These are phyloP conservation scores for Arthrocladium fulminans DNA, from an alignment of 2,329 filamentous ascomycete genomes.

Conservation along the genomic window DNA sequence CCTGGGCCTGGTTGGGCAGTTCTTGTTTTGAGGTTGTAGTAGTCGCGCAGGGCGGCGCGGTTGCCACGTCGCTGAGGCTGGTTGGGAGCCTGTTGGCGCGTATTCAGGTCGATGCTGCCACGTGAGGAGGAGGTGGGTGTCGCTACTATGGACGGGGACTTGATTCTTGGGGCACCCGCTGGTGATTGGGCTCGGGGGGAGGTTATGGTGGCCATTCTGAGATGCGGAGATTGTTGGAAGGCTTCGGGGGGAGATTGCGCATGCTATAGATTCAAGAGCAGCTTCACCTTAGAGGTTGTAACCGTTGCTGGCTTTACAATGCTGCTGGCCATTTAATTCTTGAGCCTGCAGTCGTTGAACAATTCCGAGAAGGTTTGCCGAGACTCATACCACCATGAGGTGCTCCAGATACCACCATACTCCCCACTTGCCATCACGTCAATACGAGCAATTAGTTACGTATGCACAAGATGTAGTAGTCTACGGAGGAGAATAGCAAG, in stretches of 20 bases:
- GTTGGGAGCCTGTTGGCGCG: conserved; percentile 38
- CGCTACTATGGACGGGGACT: conserved; percentile 43
- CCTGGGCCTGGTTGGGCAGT: conserved; percentile 18
- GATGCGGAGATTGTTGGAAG: neutral
- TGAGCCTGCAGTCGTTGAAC: no score
- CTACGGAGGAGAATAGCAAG: neutral
- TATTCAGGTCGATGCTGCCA: no score
- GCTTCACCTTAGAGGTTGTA: no score
- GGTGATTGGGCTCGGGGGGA: conserved; percentile 39
- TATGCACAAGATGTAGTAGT: no score
- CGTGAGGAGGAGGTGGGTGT: conserved; percentile 72
- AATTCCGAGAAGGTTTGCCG: no score
- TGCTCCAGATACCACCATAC: no score
- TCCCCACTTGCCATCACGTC: no score
- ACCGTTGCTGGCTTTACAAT: no score
- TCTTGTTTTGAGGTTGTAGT: conserved; percentile 70
- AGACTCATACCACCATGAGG: no score
- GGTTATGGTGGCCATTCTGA: conserved; percentile 49
- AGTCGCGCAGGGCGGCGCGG: conserved; percentile 80
- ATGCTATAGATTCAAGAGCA: neutral
- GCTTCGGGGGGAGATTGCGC: neutral
- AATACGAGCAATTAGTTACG: no score
- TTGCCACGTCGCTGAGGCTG: conserved; percentile 55
- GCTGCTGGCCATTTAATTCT: no score
- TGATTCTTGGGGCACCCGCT: conserved; percentile 11